A percentile compares a stretch with the other conserved stretches of the same genome.
Evolutionary conservation across 768 basidiomycete genomes (phyloP).

Genomic region (Cystobasidium onofrii): DNA sequence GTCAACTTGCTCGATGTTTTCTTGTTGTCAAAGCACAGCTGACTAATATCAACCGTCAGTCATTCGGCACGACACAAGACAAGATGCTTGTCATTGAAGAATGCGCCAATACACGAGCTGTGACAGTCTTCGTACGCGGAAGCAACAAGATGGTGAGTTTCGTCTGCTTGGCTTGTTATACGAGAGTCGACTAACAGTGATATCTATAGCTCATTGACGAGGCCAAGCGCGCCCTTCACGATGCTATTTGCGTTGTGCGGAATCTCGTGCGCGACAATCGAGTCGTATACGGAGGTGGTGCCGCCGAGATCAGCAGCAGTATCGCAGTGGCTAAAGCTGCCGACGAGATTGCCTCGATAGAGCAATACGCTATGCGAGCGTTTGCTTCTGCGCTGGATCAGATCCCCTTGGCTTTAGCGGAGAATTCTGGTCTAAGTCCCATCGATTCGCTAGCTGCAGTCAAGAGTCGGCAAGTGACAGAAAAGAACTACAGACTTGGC

Average conservation of each 20-base stretch:
- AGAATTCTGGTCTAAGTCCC: constrained; percentile 92
- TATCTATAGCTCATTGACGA: constrained; percentile 83
- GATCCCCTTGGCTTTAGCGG: constrained; percentile 90
- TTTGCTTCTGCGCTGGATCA: constrained; percentile 90
- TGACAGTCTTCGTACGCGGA: constrained; percentile 93
- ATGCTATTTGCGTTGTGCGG: constrained; percentile 92
- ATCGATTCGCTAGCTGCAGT: constrained; percentile 96
- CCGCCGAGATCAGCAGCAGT: constrained; percentile 91
- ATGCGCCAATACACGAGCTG: constrained; percentile 90
- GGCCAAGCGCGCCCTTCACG: constrained; percentile 93
- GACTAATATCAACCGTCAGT: constrained; percentile 37
- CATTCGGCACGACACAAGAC: constrained; percentile 95
- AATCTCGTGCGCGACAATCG: constrained; percentile 91
- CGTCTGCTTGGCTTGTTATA: background rate
- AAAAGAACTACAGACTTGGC: constrained; percentile 74
- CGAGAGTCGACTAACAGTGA: background rate
- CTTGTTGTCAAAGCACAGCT: too few species aligned
- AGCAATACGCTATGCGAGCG: constrained; percentile 99
- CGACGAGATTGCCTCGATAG: constrained; percentile 94
- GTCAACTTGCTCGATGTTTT: too few species aligned
- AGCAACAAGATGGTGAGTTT: constrained; percentile 90
- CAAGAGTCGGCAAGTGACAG: constrained; percentile 80
- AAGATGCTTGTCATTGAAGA: constrained; percentile 99
- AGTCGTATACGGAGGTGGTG: constrained; percentile 96
- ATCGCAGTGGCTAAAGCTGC: constrained; percentile 89